phyloP scores from a whole-genome alignment of 495 filamentous ascomycete genomes.

The Xylaria castorea region DNA sequence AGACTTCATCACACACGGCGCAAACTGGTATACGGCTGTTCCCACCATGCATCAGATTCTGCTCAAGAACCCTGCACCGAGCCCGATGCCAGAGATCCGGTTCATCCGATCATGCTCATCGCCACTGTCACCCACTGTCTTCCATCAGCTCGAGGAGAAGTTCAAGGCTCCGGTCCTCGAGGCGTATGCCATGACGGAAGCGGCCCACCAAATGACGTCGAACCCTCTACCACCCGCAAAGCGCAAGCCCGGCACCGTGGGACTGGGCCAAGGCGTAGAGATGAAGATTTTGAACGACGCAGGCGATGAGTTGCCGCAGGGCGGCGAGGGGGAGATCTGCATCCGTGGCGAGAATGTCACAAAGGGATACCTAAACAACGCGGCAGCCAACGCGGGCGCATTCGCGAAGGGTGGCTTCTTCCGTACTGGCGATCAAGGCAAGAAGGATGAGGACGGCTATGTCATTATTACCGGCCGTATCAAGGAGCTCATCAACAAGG shows the following conservation, averaged over 20 bases:
- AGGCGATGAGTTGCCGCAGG: slow-evolving; percentile 66
- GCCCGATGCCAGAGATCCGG: slow-evolving; percentile 71
- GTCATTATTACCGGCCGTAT: slow-evolving; percentile 79
- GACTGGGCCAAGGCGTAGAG: slow-evolving; percentile 81
- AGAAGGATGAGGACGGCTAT: slow-evolving; percentile 74
- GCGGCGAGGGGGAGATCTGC: slow-evolving; percentile 77
- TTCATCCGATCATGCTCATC: slow-evolving; percentile 90
- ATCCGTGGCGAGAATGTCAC: slow-evolving; percentile 82
- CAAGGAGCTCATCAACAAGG: slow-evolving; percentile 87
- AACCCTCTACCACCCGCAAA: slow-evolving; percentile 78
- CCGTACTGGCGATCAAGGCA: slow-evolving; percentile 84
- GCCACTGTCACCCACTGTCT: slow-evolving; percentile 76
- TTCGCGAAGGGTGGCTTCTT: slow-evolving; percentile 78
- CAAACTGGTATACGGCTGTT: slow-evolving; percentile 89
- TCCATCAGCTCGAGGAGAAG: slow-evolving; percentile 73
- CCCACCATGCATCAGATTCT: slow-evolving; percentile 91
- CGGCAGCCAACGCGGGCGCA: slow-evolving; percentile 69
- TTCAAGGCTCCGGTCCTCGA: slow-evolving; percentile 83
- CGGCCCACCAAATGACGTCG: slow-evolving; percentile 86
- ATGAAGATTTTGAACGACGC: slow-evolving; percentile 73
- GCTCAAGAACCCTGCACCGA: slow-evolving; percentile 70
- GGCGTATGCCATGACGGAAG: slow-evolving; percentile 93
- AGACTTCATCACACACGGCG: slow-evolving; percentile 70
- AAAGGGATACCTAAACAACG: slow-evolving; percentile 82
- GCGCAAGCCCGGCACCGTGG: slow-evolving; percentile 79